A percentile compares a stretch with the other conserved stretches of the same genome.
phyloP scores from a whole-genome alignment of 768 basidiomycete species.

The Coprinopsis cinerea region DNA sequence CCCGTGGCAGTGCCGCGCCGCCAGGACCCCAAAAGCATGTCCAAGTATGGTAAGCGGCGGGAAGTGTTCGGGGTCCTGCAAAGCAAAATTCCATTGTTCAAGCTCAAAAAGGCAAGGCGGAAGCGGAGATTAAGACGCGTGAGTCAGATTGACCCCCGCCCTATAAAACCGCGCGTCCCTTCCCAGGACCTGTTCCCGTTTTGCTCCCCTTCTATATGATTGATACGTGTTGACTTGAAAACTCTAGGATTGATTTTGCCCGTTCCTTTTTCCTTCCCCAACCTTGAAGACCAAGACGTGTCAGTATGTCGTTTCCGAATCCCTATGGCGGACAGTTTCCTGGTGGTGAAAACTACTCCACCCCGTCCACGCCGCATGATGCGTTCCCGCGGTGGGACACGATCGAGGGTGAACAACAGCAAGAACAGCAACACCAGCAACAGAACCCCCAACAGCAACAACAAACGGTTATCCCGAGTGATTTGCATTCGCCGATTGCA shows the following conservation, averaged over 20 bases:
- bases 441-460: slow-evolving; percentile 25
- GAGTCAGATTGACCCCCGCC: slow-evolving; percentile 26
- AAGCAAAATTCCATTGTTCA: slow-evolving; percentile 32
- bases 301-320: slow-evolving; percentile 38
- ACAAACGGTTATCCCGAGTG: slow-evolving; percentile 10
- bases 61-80: slow-evolving; percentile 17
- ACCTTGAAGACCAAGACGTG: slow-evolving; percentile 38
- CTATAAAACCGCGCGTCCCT: slow-evolving; percentile 26
- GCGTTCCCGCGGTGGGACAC: slow-evolving; percentile 36
- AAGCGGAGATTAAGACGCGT: slow-evolving; percentile 16
- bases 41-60: slow-evolving; percentile 19
- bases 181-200: slow-evolving; percentile 16
- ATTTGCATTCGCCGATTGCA: slow-evolving; percentile 19
- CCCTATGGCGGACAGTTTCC: slow-evolving; percentile 37
- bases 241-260: slow-evolving; percentile 6
- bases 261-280: neutral
- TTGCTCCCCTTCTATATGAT: slow-evolving; percentile 15
- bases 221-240: slow-evolving; percentile 9
- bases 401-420: slow-evolving; percentile 34
- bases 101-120: slow-evolving; percentile 12
- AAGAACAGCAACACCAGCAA: slow-evolving; percentile 28
- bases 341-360: slow-evolving; percentile 41
- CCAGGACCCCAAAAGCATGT: slow-evolving; percentile 6
- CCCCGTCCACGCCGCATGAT: slow-evolving; percentile 42
- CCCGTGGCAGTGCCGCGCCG: slow-evolving; percentile 9